Percentiles rank a stretch among this genome's conserved stretches.
These are phyloP conservation scores for Gliomastix tumulicola DNA, from an alignment of 2,329 filamentous ascomycete species.

Conservation along the genomic window DNA sequence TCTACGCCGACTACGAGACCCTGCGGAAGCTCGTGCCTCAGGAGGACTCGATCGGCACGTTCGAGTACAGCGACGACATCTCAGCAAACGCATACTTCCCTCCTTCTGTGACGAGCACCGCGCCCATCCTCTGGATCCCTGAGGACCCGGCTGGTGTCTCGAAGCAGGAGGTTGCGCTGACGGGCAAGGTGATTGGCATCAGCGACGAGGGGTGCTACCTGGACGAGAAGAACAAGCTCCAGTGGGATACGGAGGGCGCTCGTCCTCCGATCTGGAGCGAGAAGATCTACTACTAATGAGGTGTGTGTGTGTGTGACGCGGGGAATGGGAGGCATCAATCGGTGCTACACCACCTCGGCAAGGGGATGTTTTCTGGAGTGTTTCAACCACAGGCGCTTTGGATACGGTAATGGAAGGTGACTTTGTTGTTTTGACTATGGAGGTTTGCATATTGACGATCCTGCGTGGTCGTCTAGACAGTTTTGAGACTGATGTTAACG, in stretches of 20 bases:
- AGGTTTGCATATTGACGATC: too few species aligned
- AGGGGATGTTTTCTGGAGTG: too few species aligned
- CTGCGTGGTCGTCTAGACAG: too few species aligned
- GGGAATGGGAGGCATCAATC: too few species aligned
- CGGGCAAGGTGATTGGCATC: conserved; percentile 59
- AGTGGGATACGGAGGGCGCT: conserved; percentile 32
- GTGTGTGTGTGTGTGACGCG: too few species aligned
- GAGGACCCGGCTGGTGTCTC: conserved; percentile 63
- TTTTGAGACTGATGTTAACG: too few species aligned
- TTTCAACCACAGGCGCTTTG: too few species aligned
- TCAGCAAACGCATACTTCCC: conserved; percentile 66
- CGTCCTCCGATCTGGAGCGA: conserved; percentile 36
- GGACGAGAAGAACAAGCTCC: conserved; percentile 52
- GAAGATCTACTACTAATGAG: conserved; percentile 37
- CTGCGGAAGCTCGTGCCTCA: conserved; percentile 66
- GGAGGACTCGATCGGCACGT: conserved; percentile 34
- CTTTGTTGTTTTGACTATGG: too few species aligned
- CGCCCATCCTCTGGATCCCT: conserved; percentile 70
- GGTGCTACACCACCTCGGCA: too few species aligned
- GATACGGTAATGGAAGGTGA: too few species aligned
- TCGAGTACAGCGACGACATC: conserved; percentile 54
- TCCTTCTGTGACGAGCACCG: conserved; percentile 54
- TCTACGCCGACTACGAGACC: conserved; percentile 63
- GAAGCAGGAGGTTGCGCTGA: conserved; percentile 63
- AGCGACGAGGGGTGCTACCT: conserved; percentile 66